Percentiles rank a stretch among this genome's conserved stretches.
Evolutionary conservation across 2,329 filamentous ascomycete species (phyloP).

Genomic region (Leptodontidium sp.): DNA sequence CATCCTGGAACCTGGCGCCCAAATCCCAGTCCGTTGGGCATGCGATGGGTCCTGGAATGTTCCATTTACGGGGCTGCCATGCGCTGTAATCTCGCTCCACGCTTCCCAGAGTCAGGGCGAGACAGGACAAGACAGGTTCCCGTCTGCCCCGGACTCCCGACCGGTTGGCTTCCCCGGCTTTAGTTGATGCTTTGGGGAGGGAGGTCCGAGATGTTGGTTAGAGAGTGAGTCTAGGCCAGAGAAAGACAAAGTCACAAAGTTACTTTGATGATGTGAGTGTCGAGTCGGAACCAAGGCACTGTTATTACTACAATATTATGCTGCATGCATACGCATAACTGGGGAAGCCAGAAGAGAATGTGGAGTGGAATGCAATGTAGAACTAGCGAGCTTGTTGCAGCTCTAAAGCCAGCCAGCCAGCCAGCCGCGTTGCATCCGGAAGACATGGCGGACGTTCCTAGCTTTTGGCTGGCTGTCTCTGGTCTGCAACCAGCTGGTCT

Average conservation of each 20-base stretch:
- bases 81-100: constrained; percentile 12
- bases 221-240: constrained; percentile 14
- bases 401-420: neutral
- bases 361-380: constrained; percentile 9
- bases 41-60: constrained; percentile 3
- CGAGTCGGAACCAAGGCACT: constrained; percentile 11
- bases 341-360: constrained; percentile 7
- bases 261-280: constrained; percentile 10
- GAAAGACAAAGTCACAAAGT: constrained; percentile 22
- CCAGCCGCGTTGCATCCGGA: constrained; percentile 9
- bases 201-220: constrained; percentile 12
- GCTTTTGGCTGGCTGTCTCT: neutral
- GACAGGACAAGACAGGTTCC: neutral
- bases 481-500: neutral
- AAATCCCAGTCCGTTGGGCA: constrained; percentile 17
- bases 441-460: constrained; percentile 1
- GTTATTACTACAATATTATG: constrained; percentile 4
- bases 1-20: constrained; percentile 5
- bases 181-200: constrained; percentile 11
- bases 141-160: constrained; percentile 20
- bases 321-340: constrained; percentile 2
- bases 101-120: constrained; percentile 4
- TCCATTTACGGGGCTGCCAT: constrained; percentile 12
- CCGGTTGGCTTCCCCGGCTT: constrained; percentile 18
- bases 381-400: constrained; percentile 8